Base-by-base conservation (phyloP, 768 basidiomycete species). In the Boletus subparvulus region DNA sequence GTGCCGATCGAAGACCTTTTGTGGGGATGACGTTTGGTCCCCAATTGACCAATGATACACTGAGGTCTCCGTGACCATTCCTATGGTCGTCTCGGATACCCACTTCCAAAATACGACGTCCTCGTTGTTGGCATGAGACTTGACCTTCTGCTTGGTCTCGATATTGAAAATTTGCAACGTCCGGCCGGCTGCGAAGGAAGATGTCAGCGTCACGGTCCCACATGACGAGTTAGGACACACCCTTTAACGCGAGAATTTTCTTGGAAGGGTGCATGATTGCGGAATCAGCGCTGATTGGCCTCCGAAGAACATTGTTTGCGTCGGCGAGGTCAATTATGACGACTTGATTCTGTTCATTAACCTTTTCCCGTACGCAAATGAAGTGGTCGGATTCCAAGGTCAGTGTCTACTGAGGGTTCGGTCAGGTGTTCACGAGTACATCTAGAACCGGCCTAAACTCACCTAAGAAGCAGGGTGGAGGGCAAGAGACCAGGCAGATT, bases 21-120 rank as follows among this genome's bases (percentile, higher is more conserved):
- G 88, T 3, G 90, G 91, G 4, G 88, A 74, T 1, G 91, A 88
- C 4, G 86, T 88, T 61, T 80, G 75, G 74, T 93, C 89, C 40
- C 75, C 65, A 62, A 88, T 86, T 55, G 87, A 80, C 94, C 95
- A 97, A 73, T 98, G 95, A 72, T 83, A 92, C 32, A 98, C 96
- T 6, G 94, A 82, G 1, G 90, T 81, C 57, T 98, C 95, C 30
- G 96, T 98, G 66, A 98, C 97, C 77, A 98, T 83, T 66, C 97
- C 97, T 59, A 99, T 87, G 30, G 90, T 90, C 17, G 86, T 84
- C 59, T 93, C 88, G 46, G 87, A 90, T 39, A 98, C 86, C 97
- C 97, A 99, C 72, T 97, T 98, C 97, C 97, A 99, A 76, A 97
- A 99, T 26, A 93, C 87, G 50, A 97, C 81, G 69, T 99, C 96